Conservation (phyloP, 257 asterid genomes). For the Solanum acaule region DNA sequence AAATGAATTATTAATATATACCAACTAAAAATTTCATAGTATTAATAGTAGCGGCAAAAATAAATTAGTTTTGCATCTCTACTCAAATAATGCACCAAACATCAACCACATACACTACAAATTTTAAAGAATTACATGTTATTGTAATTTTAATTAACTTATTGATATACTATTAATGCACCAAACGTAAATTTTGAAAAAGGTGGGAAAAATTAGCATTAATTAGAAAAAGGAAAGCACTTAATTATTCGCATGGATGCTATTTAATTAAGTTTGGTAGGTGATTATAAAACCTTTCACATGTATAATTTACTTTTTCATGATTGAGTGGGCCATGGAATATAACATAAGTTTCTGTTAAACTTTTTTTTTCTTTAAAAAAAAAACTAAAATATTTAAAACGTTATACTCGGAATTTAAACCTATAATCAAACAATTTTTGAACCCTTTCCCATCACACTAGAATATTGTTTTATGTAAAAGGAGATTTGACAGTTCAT, state of each 20-base stretch:
- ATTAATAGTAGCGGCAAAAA: not conserved
- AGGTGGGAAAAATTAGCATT: not conserved
- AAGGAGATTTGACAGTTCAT: not conserved
- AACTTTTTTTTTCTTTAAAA: too few species aligned
- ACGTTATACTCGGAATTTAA: not conserved
- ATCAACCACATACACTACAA: not conserved
- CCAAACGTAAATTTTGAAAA: not conserved
- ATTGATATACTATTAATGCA: not conserved
- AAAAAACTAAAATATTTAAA: too few species aligned
- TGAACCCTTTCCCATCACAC: not conserved
- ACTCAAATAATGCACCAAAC: not conserved
- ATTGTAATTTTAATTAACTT: not conserved
- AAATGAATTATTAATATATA: too few species aligned
- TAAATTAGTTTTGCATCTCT: not conserved
- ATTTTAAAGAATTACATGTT: not conserved
- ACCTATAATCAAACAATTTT: not conserved
- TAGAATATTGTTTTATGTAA: not conserved
- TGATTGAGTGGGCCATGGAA: not conserved
- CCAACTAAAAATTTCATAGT: not conserved
- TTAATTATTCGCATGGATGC: not conserved
- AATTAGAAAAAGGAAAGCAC: not conserved
- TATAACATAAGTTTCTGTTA: not conserved
- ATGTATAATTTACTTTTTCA: not conserved
- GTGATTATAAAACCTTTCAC: constrained; percentile 1
- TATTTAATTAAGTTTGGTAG: not conserved